phyloP scores from a whole-genome alignment of 2,329 filamentous ascomycete species.

The Bipolaris sorokiniana region DNA sequence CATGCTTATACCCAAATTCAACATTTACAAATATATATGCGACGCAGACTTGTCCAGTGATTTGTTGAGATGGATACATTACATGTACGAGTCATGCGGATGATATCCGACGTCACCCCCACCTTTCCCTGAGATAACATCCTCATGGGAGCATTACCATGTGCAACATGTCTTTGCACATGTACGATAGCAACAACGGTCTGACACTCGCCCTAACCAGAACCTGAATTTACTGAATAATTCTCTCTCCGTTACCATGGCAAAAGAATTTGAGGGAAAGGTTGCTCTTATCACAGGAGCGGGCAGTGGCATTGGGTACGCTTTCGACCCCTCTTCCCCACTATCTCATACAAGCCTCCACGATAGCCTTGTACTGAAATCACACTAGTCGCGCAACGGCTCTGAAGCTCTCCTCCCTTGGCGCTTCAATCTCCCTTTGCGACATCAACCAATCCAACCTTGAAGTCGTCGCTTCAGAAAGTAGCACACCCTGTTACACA shows the following conservation, averaged over 20 bases:
- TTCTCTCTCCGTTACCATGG: conserved; percentile 20
- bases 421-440: conserved; percentile 46
- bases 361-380: conserved; percentile 1
- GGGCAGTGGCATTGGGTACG: conserved; percentile 55
- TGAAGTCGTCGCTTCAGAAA: conserved; percentile 41
- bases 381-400: conserved; percentile 52
- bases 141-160: conserved; percentile 22
- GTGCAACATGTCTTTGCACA: neutral
- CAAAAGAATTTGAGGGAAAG: conserved; percentile 39
- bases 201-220: neutral
- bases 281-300: conserved; percentile 42
- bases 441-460: conserved; percentile 51
- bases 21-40: neutral
- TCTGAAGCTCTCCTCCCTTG: conserved; percentile 55
- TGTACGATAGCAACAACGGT: neutral
- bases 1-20: neutral
- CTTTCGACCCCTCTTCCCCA: neutral
- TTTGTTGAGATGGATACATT: neutral
- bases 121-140: conserved; percentile 35
- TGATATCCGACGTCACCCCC: conserved; percentile 46
- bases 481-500: conserved; percentile 40
- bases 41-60: neutral
- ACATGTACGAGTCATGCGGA: conserved; percentile 33
- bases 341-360: neutral
- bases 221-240: too few species aligned